Conservation (phyloP, 1,284 basidiomycete genomes). For the Microbotryomycetes sp. region DNA sequence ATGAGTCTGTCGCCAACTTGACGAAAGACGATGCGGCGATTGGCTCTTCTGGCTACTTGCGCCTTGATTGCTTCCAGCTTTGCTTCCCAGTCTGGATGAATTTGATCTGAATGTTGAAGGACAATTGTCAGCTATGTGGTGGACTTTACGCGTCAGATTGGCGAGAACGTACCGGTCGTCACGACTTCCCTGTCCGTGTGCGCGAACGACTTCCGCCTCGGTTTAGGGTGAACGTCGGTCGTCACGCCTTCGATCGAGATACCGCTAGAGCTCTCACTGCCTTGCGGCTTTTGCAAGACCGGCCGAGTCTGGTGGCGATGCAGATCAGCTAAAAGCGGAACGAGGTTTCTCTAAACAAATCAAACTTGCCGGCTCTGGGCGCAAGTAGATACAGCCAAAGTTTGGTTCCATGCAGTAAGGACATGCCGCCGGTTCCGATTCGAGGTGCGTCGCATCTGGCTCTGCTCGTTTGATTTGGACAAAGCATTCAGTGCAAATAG, state of each 20-base stretch:
- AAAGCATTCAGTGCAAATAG: conserved; percentile 98
- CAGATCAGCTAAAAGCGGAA: too few relatives aligned
- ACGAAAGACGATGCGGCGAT: conserved; percentile 94
- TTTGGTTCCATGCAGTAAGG: conserved; percentile 96
- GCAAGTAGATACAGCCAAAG: conserved; percentile 79
- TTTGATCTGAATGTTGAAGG: conserved; percentile 56
- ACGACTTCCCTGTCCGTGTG: conserved; percentile 63
- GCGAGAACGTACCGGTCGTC: conserved; percentile 60
- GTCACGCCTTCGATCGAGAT: background rate
- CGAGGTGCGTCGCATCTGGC: conserved; percentile 79
- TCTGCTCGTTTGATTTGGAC: conserved; percentile 97
- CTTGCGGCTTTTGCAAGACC: background rate
- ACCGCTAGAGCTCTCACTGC: background rate
- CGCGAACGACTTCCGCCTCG: conserved; percentile 45
- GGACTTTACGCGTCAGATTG: background rate
- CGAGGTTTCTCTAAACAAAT: too few relatives aligned
- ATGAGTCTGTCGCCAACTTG: conserved; percentile 95
- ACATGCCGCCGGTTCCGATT: conserved; percentile 86
- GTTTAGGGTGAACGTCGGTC: conserved; percentile 34
- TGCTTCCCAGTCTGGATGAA: conserved; percentile 89
- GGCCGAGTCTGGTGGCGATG: too few relatives aligned
- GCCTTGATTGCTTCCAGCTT: conserved; percentile 83
- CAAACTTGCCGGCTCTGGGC: background rate
- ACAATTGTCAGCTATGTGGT: background rate
- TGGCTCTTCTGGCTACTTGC: conserved; percentile 78